Conservation (phyloP, 768 basidiomycete species). For the Pisolithus marmoratus region DNA sequence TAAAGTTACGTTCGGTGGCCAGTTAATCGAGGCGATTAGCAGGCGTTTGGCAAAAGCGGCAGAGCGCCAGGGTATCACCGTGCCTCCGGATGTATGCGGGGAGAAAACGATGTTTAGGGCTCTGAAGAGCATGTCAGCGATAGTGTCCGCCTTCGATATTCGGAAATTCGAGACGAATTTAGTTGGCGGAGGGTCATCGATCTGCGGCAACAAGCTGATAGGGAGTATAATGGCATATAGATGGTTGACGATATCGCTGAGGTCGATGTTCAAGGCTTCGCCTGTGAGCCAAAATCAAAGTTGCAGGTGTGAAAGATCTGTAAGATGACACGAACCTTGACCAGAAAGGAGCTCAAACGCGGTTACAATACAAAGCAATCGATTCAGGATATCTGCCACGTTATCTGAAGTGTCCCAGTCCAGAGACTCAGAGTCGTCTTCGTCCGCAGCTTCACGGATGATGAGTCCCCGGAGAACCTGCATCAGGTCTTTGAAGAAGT, state of each 20-base stretch:
- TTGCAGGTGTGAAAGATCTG: slow-evolving; percentile 6
- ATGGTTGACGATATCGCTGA: slow-evolving; percentile 73
- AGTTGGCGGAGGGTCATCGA: slow-evolving; percentile 42
- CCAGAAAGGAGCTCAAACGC: slow-evolving; percentile 88
- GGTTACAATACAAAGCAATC: slow-evolving; percentile 83
- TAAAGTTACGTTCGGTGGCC: slow-evolving; percentile 62
- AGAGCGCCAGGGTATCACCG: slow-evolving; percentile 45
- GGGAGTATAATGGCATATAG: slow-evolving; percentile 81
- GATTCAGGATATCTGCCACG: slow-evolving; percentile 44
- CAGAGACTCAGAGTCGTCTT: slow-evolving; percentile 35
- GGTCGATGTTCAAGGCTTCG: slow-evolving; percentile 94
- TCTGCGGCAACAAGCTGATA: slow-evolving; percentile 35
- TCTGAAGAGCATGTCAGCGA: slow-evolving; percentile 77
- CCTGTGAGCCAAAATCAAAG: slow-evolving; percentile 39
- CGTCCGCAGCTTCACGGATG: slow-evolving; percentile 37
- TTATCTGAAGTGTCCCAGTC: slow-evolving; percentile 27
- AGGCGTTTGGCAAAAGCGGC: not conserved
- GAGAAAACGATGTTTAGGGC: slow-evolving; percentile 80
- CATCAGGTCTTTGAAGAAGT: slow-evolving; percentile 78
- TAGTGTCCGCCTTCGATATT: slow-evolving; percentile 28
- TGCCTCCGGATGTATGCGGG: slow-evolving; percentile 51
- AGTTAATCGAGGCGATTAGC: slow-evolving; percentile 71
- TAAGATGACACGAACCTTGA: slow-evolving; percentile 57
- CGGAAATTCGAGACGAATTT: slow-evolving; percentile 19
- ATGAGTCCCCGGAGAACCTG: slow-evolving; percentile 78